These are phyloP conservation scores for Thalia dealbata DNA, from an alignment of 176 grass and related monocot genomes.

Conservation along the genomic window DNA sequence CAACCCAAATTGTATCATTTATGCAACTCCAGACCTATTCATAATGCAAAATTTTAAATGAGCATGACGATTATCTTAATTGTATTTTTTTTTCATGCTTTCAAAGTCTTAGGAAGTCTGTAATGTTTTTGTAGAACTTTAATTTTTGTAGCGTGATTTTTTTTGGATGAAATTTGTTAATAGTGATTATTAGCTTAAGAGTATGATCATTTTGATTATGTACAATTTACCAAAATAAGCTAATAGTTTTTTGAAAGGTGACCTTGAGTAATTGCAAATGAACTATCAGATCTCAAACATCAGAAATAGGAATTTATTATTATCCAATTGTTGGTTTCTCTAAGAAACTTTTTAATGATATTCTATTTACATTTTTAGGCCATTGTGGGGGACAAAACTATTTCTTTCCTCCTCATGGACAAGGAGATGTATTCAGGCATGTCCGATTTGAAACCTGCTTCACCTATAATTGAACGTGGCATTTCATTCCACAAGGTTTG, in stretches of 20 bases:
- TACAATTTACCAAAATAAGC: neutral
- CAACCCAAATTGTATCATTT: too few relatives aligned
- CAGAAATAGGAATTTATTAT: neutral
- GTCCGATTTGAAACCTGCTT: slow-evolving; percentile 93
- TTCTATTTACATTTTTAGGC: slow-evolving; percentile 39
- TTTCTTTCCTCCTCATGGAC: slow-evolving; percentile 91
- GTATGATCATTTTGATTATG: neutral
- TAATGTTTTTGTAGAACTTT: too few relatives aligned
- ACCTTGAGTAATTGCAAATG: neutral
- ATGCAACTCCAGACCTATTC: too few relatives aligned
- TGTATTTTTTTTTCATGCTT: too few relatives aligned
- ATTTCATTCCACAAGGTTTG: slow-evolving; percentile 87
- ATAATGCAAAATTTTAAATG: too few relatives aligned
- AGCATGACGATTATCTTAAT: too few relatives aligned
- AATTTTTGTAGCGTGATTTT: neutral
- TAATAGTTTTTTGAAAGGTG: neutral
- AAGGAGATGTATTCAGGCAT: slow-evolving; percentile 97
- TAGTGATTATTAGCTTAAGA: too few relatives aligned
- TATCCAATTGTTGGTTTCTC: slow-evolving; percentile 12
- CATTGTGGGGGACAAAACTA: slow-evolving; percentile 94
- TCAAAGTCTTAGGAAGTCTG: too few relatives aligned
- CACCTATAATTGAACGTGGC: slow-evolving; percentile 57
- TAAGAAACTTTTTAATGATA: slow-evolving; percentile 3
- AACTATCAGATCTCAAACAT: neutral
- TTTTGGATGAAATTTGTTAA: too few relatives aligned